Conservation (phyloP, 768 basidiomycete species). For the Lentinula lateritia region DNA sequence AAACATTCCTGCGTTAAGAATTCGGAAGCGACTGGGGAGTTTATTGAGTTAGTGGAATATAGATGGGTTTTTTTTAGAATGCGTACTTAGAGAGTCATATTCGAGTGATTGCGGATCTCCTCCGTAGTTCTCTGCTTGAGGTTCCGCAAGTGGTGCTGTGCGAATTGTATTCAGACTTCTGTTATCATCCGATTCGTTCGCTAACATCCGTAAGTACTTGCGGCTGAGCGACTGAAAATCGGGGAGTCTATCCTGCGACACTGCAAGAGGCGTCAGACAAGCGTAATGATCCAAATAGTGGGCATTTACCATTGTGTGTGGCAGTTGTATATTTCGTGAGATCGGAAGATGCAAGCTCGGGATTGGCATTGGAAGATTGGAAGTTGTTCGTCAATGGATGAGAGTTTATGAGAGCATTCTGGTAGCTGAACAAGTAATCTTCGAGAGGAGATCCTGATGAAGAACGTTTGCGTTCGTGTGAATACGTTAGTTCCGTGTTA, state of each 20-base stretch:
- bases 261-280: background rate
- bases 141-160: conserved; percentile 21
- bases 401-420: background rate
- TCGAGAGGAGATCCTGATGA: background rate
- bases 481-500: background rate
- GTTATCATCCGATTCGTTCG: conserved; percentile 18
- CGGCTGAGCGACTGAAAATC: conserved; percentile 48
- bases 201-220: conserved; percentile 67
- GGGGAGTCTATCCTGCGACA: conserved; percentile 16
- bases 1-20: background rate
- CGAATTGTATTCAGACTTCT: conserved; percentile 15
- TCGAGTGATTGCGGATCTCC: background rate
- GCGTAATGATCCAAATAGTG: background rate
- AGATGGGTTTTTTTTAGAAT: background rate
- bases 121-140: background rate
- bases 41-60: background rate
- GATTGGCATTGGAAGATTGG: background rate
- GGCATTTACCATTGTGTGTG: background rate
- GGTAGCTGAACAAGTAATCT: background rate
- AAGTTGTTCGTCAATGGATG: background rate
- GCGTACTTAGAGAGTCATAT: conserved; percentile 11
- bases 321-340: background rate
- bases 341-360: background rate
- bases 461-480: background rate
- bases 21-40: background rate